These are phyloP conservation scores for Acidomyces sp. DNA, from an alignment of 495 filamentous ascomycete genomes.

Conservation along the genomic window DNA sequence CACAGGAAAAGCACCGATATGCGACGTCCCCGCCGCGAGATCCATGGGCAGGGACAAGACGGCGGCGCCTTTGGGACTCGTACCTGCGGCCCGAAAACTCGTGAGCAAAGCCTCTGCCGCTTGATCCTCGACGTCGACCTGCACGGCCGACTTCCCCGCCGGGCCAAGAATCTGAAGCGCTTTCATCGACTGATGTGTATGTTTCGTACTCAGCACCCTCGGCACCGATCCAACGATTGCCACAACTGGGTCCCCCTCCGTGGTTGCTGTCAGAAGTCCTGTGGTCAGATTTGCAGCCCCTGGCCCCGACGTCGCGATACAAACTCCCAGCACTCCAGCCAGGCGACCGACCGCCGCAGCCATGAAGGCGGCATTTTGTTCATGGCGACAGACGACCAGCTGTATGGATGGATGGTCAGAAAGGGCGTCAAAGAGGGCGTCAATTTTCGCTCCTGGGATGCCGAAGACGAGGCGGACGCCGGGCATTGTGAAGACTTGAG, in stretches of 20 bases:
- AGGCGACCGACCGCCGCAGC: conserved; percentile 28
- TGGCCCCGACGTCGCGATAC: conserved; percentile 30
- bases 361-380: conserved; percentile 34
- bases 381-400: conserved; percentile 29
- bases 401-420: conserved; percentile 28
- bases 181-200: conserved; percentile 30
- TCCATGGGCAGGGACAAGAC: conserved; percentile 31
- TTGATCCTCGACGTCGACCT: conserved; percentile 28
- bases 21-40: conserved; percentile 23
- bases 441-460: conserved; percentile 31
- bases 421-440: conserved; percentile 30
- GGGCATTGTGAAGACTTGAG: conserved; percentile 29
- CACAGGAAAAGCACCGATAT: conserved; percentile 24
- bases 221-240: conserved; percentile 32
- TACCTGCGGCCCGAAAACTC: conserved; percentile 26
- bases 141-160: conserved; percentile 24
- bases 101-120: conserved; percentile 30
- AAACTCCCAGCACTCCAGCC: conserved; percentile 28
- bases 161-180: conserved; percentile 25
- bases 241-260: conserved; percentile 33
- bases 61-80: conserved; percentile 25
- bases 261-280: conserved; percentile 22
- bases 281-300: conserved; percentile 30
- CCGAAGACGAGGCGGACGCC: conserved; percentile 24
- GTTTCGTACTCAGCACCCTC: conserved; percentile 23